A percentile compares a stretch with the other conserved stretches of the same genome.
Conservation (phyloP, 805 yeast species). For the Ogataea allantospora region DNA sequence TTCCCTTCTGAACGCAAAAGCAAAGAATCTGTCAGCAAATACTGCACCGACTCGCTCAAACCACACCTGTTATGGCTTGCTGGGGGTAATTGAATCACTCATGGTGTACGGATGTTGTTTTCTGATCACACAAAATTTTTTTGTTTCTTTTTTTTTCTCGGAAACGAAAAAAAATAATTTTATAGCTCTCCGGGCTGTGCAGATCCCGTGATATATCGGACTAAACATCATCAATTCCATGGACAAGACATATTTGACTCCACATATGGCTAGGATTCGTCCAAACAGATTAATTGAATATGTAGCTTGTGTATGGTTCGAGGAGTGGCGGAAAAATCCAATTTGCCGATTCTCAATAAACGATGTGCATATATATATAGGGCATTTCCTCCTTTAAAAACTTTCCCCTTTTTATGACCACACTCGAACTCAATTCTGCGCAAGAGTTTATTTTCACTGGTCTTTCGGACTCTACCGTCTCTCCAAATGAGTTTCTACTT, state of each 20-base stretch:
- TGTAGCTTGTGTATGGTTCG: neutral
- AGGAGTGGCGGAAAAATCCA: slow-evolving; percentile 1
- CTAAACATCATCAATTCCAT: slow-evolving; percentile 1
- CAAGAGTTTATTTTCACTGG: slow-evolving; percentile 14
- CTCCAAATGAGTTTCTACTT: slow-evolving; percentile 19
- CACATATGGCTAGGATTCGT: neutral
- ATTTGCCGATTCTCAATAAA: neutral
- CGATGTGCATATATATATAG: slow-evolving; percentile 1
- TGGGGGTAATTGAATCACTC: slow-evolving; percentile 13
- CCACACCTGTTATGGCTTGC: slow-evolving; percentile 32
- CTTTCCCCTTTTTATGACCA: slow-evolving; percentile 18
- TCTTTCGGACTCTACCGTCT: slow-evolving; percentile 4
- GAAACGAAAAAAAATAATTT: slow-evolving; percentile 5
- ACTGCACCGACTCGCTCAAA: slow-evolving; percentile 28
- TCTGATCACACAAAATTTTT: too few relatives aligned
- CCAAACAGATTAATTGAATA: neutral
- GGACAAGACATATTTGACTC: neutral
- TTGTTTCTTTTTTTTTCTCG: neutral
- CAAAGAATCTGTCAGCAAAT: slow-evolving; percentile 15
- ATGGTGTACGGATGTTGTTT: slow-evolving; percentile 8
- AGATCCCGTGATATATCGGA: slow-evolving; percentile 10
- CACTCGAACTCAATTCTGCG: slow-evolving; percentile 18
- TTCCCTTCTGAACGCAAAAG: slow-evolving; percentile 21
- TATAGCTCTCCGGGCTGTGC: slow-evolving; percentile 5
- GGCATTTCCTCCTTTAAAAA: slow-evolving; percentile 2